A percentile compares a stretch with the other conserved stretches of the same genome.
phyloP scores from a whole-genome alignment of 2,329 filamentous ascomycete species.

The Diplodia scrobiculata region DNA sequence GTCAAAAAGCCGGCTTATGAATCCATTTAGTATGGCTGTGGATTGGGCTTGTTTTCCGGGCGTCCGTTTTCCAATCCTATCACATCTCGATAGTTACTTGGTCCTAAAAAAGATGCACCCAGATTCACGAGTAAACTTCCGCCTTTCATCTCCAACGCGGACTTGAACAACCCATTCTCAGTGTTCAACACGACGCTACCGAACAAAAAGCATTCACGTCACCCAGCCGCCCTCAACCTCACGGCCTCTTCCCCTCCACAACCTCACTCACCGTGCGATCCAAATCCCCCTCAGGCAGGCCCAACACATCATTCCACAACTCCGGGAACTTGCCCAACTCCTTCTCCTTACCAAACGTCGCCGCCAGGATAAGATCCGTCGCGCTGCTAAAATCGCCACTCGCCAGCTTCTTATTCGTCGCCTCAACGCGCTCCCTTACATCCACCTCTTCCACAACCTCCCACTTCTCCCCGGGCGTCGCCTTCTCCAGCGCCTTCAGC shows the following conservation, averaged over 20 bases:
- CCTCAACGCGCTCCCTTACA: slow-evolving; percentile 34
- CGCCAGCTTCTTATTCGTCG: slow-evolving; percentile 42
- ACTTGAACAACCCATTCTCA: no score
- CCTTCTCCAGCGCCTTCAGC: slow-evolving; percentile 55
- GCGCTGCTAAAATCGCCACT: slow-evolving; percentile 42
- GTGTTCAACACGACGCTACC: no score
- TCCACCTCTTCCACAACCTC: slow-evolving; percentile 48
- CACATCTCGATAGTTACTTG: no score
- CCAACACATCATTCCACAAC: slow-evolving; percentile 48
- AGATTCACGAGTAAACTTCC: no score
- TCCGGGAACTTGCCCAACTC: slow-evolving; percentile 35
- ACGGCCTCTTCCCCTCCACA: not conserved
- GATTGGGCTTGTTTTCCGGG: no score
- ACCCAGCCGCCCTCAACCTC: not conserved
- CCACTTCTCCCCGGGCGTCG: slow-evolving; percentile 54
- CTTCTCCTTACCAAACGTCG: slow-evolving; percentile 31
- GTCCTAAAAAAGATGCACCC: no score
- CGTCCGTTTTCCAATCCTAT: no score
- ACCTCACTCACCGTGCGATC: slow-evolving; percentile 42
- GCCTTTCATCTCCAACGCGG: no score
- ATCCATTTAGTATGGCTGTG: no score
- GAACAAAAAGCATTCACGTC: no score
- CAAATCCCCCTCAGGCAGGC: slow-evolving; percentile 43
- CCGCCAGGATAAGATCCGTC: slow-evolving; percentile 33
- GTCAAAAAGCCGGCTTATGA: no score